These are phyloP conservation scores for Vanilla planifolia DNA, from an alignment of 106 monocot species.

Conservation along the genomic window DNA sequence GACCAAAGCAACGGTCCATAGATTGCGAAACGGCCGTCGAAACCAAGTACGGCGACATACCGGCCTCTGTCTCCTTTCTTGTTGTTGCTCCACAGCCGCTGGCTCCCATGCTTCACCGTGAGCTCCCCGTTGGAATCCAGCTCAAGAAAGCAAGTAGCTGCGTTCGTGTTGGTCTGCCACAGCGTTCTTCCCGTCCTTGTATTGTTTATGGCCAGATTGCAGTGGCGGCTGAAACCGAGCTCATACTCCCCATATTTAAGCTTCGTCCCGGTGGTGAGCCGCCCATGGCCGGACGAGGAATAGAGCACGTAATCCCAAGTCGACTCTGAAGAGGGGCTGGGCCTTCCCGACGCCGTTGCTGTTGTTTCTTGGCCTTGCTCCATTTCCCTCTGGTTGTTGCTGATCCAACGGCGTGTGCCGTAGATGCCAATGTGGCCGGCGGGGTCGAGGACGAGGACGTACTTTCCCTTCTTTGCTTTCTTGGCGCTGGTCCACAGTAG, in stretches of 20 bases:
- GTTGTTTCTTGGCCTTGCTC: too few species aligned
- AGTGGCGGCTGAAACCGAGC: conserved; percentile 7
- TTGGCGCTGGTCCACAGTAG: conserved; percentile 20
- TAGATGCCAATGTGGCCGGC: conserved; percentile 18
- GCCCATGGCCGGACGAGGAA: conserved; percentile 15
- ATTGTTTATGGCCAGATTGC: conserved; percentile 21
- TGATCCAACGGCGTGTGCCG: conserved; percentile 18
- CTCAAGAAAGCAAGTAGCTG: conserved; percentile 13
- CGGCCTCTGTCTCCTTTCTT: conserved; percentile 7
- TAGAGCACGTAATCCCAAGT: conserved; percentile 15
- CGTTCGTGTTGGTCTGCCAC: conserved; percentile 28
- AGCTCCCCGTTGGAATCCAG: conserved; percentile 18
- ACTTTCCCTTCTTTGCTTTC: conserved; percentile 27
- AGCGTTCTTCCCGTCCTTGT: conserved; percentile 1
- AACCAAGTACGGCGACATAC: conserved; percentile 17
- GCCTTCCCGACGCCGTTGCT: neutral
- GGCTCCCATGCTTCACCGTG: conserved; percentile 2
- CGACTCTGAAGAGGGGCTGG: neutral
- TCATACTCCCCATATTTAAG: conserved; percentile 17
- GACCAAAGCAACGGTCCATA: conserved; percentile 27
- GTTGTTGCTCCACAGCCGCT: conserved; percentile 23
- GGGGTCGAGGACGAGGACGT: conserved; percentile 22
- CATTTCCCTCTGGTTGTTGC: conserved; percentile 13
- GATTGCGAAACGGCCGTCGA: conserved; percentile 21
- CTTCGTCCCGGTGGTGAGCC: conserved; percentile 1